Percentiles rank a stretch among this genome's conserved stretches.
Conservation (phyloP, 2,329 filamentous ascomycete species). For the Arthrobotrys megalospora region DNA sequence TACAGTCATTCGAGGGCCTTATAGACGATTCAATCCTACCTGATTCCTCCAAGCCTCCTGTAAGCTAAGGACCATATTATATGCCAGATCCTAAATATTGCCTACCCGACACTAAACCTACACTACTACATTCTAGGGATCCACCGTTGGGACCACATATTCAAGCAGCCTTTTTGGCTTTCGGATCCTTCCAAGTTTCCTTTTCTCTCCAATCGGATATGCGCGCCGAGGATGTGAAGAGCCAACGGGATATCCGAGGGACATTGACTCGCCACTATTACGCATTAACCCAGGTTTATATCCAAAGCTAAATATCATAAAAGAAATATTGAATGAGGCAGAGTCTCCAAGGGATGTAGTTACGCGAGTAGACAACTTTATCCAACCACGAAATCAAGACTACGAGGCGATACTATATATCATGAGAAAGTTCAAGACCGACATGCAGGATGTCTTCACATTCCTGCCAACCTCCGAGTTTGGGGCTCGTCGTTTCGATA, state of each 20-base stretch:
- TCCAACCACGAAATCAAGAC: neutral
- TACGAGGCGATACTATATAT: neutral
- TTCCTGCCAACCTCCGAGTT: neutral
- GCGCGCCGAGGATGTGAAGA: too few species aligned
- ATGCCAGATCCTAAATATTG: too few species aligned
- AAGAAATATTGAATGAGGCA: neutral
- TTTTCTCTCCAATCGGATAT: too few species aligned
- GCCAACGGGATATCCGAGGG: too few species aligned
- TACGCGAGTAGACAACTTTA: neutral
- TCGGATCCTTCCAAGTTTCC: too few species aligned
- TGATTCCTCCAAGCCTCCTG: neutral
- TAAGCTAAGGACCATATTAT: neutral
- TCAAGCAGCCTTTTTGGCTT: too few species aligned
- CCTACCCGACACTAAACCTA: too few species aligned
- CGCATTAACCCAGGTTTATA: neutral
- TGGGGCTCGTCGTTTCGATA: neutral
- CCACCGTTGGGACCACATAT: too few species aligned
- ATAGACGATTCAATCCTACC: constrained; percentile 9
- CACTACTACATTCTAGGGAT: too few species aligned
- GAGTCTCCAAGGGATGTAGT: neutral
- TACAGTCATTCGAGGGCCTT: constrained; percentile 5
- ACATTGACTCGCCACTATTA: too few species aligned
- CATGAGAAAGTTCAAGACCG: neutral
- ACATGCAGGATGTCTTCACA: constrained; percentile 19
- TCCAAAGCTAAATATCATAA: constrained; percentile 1